Base-by-base conservation (phyloP, 2,329 filamentous ascomycete species). In the Arachnomyces sp. region DNA sequence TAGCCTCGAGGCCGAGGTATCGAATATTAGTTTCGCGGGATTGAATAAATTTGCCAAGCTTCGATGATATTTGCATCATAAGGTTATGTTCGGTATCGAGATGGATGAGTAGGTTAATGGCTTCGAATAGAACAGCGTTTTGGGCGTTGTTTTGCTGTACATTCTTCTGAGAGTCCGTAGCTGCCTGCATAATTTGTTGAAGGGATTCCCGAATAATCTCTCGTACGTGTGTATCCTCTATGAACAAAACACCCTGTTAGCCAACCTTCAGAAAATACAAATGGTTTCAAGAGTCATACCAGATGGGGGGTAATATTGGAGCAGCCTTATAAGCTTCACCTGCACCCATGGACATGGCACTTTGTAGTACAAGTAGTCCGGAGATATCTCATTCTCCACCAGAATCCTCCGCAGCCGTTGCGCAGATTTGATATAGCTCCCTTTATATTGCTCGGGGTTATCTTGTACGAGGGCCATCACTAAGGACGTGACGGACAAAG, bases 341-440 rank as follows among this genome's bases (percentile, higher is more conserved):
- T 96, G 89, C 43, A 98, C 81, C 92, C 92, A 98, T 2, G 92
- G 92, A 59, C 92, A 98, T 1, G 92, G 92, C n/a, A 98, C 92
- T 57, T 95, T 95, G 73, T 98, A 98, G 69, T 98, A 98, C 17
- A 95, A 77, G 60, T 98, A 98, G 60, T 96, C 92, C 41, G 80
- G 77, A 1, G 86, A 78, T 55, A 86, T 92, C 52, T 98, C 90
- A 48, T 84, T 83, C 52, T 96, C 90, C 17, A 96, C 81, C 12
- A 95, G 74, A 50, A 96, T 85, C 50, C 86, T 82, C 69, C 95
- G 95, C 53, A 98, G 65, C 42, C 88, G 75, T 46, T 86, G 84
- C 1, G 90, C 90, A 25, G 90, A 90, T 67, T 96, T 98, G 48
- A 88, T 82, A 60, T 95, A 96, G 54, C 86, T 86, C 31, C 88